Conservation (phyloP, 1,284 basidiomycete genomes). For the Apiotrichum montevideense region DNA sequence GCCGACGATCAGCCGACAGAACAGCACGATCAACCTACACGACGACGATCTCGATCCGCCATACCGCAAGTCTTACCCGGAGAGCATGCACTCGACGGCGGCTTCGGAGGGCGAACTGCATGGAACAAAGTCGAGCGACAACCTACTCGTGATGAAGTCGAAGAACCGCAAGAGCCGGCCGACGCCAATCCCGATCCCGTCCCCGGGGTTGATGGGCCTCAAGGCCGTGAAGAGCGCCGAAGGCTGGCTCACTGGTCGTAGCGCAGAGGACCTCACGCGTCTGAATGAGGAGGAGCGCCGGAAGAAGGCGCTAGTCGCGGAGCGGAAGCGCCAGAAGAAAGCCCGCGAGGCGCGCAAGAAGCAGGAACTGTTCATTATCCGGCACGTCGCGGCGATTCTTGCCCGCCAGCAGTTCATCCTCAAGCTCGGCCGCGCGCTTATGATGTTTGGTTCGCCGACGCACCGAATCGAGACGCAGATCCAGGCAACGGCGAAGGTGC, state of each 20-base stretch:
- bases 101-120: not conserved
- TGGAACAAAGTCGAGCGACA: constrained; percentile 28
- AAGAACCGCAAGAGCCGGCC: constrained; percentile 13
- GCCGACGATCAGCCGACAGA: not conserved
- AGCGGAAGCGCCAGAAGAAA: constrained; percentile 48
- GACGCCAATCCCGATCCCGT: constrained; percentile 13
- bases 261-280: not conserved
- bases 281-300: constrained; percentile 46
- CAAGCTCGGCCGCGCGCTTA: constrained; percentile 80
- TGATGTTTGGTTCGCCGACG: constrained; percentile 92
- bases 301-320: constrained; percentile 53
- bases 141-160: constrained; percentile 26
- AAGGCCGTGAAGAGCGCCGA: constrained; percentile 32
- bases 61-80: constrained; percentile 18
- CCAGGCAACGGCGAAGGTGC: constrained; percentile 73
- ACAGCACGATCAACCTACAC: constrained; percentile 2
- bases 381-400: constrained; percentile 79
- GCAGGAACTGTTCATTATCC: constrained; percentile 77
- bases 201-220: constrained; percentile 15
- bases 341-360: constrained; percentile 61
- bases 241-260: constrained; percentile 30
- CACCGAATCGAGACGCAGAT: constrained; percentile 84
- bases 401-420: constrained; percentile 83
- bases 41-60: constrained; percentile 1
- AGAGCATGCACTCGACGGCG: constrained; percentile 38